A percentile compares a stretch with the other conserved stretches of the same genome.
Conservation (phyloP, 345 rosid species). For the Aquilaria sinensis region DNA sequence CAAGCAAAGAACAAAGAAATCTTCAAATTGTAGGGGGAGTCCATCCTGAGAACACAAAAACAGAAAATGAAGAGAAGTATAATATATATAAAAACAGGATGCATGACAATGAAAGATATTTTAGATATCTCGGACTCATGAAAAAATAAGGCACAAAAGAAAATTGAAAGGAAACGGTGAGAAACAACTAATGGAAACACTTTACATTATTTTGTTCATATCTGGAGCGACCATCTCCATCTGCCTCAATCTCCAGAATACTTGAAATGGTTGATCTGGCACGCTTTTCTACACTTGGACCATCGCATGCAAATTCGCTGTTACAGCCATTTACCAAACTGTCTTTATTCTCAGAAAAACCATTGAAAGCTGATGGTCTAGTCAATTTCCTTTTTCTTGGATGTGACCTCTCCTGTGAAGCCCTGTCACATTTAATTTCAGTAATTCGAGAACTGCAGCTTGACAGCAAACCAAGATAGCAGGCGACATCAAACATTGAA, state of each 20-base stretch:
- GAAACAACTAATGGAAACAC: slow-evolving; percentile 17
- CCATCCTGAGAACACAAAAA: slow-evolving; percentile 53
- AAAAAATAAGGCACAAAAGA: background rate
- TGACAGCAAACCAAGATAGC: slow-evolving; percentile 65
- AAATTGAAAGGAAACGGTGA: slow-evolving; percentile 5
- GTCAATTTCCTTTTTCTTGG: slow-evolving; percentile 59
- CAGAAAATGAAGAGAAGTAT: background rate
- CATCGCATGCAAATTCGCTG: slow-evolving; percentile 36
- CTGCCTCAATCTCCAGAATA: slow-evolving; percentile 30
- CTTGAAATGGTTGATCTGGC: slow-evolving; percentile 28
- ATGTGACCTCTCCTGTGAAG: slow-evolving; percentile 49
- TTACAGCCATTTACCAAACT: slow-evolving; percentile 28
- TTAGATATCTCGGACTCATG: background rate
- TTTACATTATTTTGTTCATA: slow-evolving; percentile 49
- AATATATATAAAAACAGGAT: too few species aligned
- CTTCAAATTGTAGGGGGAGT: slow-evolving; percentile 86
- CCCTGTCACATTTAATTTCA: slow-evolving; percentile 38
- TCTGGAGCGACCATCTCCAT: slow-evolving; percentile 27
- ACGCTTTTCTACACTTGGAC: slow-evolving; percentile 28
- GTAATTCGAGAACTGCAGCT: slow-evolving; percentile 38
- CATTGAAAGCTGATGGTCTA: slow-evolving; percentile 35
- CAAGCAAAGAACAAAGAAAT: slow-evolving; percentile 79
- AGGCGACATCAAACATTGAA: slow-evolving; percentile 78
- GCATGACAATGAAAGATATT: background rate
- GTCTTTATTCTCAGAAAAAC: slow-evolving; percentile 50